phyloP scores from a whole-genome alignment of 495 filamentous ascomycete genomes.

The Aspergillus carlsbadensis region DNA sequence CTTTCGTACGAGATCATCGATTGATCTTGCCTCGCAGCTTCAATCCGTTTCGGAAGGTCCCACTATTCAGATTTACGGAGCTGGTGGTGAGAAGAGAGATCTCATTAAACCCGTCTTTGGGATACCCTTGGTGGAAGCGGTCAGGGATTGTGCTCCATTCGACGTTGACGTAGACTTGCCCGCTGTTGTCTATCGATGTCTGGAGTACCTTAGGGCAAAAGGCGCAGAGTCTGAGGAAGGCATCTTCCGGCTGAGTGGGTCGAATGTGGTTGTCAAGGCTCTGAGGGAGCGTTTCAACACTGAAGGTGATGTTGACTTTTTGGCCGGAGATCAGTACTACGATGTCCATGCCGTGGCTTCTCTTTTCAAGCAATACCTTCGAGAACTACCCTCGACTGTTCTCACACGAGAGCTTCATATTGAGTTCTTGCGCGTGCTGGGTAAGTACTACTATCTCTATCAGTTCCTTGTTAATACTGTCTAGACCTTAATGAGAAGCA shows the following conservation, averaged over 20 bases:
- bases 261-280: slow-evolving; percentile 88
- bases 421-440: slow-evolving; percentile 83
- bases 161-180: slow-evolving; percentile 74
- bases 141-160: slow-evolving; percentile 70
- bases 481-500: slow-evolving; percentile 64
- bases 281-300: slow-evolving; percentile 89
- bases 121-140: slow-evolving; percentile 81
- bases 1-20: slow-evolving; percentile 69
- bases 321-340: slow-evolving; percentile 80
- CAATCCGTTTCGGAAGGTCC: slow-evolving; percentile 38
- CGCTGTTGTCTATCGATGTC: slow-evolving; percentile 94
- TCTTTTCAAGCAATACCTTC: slow-evolving; percentile 88
- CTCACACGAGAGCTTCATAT: slow-evolving; percentile 87
- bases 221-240: slow-evolving; percentile 85
- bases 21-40: slow-evolving; percentile 51
- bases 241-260: slow-evolving; percentile 93
- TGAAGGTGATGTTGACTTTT: slow-evolving; percentile 89
- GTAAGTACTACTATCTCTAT: slow-evolving; percentile 47
- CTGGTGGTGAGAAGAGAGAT: slow-evolving; percentile 48
- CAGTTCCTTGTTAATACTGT: slow-evolving; percentile 5
- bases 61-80: slow-evolving; percentile 34
- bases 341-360: slow-evolving; percentile 97
- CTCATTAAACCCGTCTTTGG: slow-evolving; percentile 79
- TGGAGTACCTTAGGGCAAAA: slow-evolving; percentile 87
- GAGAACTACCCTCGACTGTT: slow-evolving; percentile 87